Conservation (phyloP, 2,329 filamentous ascomycete genomes). For the Spiromastix sp. region DNA sequence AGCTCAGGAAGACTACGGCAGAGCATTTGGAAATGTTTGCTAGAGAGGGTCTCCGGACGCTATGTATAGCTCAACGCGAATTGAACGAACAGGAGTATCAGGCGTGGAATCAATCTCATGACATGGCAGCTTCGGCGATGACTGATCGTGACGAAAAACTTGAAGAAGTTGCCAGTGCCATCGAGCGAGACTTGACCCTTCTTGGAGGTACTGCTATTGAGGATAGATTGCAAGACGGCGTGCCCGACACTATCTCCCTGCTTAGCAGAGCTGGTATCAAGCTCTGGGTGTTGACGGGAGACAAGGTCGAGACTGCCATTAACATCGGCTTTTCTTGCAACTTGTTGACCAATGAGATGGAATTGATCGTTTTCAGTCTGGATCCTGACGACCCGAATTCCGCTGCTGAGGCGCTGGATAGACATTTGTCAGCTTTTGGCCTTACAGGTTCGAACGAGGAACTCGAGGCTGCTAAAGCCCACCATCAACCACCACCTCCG, state of each 20-base stretch:
- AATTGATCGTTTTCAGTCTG: conserved; percentile 80
- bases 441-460: conserved; percentile 81
- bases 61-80: conserved; percentile 82
- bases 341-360: conserved; percentile 94
- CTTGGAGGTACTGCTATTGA: conserved; percentile 95
- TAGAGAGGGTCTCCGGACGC: conserved; percentile 82
- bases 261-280: conserved; percentile 93
- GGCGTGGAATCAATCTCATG: conserved; percentile 76
- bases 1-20: conserved; percentile 72
- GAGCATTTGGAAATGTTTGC: conserved; percentile 97
- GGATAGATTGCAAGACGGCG: conserved; percentile 90
- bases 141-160: conserved; percentile 85
- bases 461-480: conserved; percentile 63
- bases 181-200: conserved; percentile 80
- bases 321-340: conserved; percentile 99
- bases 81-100: conserved; percentile 74
- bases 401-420: conserved; percentile 63
- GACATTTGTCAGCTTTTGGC: conserved; percentile 60
- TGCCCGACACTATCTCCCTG: conserved; percentile 87
- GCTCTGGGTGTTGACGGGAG: conserved; percentile 93
- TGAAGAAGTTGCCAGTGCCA: conserved; percentile 77
- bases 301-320: conserved; percentile 98
- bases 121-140: conserved; percentile 73
- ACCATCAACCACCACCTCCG: conserved; percentile 73
- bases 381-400: conserved; percentile 59